Base-by-base conservation (phyloP, 495 filamentous ascomycete genomes). In the Aspergillus ostianus region DNA sequence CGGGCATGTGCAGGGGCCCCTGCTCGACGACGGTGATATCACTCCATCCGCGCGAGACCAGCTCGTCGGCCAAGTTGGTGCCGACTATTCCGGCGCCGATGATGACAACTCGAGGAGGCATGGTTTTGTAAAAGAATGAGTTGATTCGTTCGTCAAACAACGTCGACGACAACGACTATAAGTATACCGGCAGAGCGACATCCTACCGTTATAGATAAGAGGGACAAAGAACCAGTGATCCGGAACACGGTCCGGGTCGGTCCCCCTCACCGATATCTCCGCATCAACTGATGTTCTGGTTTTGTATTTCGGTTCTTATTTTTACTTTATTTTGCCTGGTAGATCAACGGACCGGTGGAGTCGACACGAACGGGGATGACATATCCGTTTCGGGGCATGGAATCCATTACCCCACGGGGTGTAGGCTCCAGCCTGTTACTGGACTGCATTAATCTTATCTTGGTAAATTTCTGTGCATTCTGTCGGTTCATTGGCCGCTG, bases 51-150 rank as follows among this genome's bases (percentile, higher is more conserved):
- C 76, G 76, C 19, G 71, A 70, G 59, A 80, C 71, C 51, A 83
- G 70, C 70, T 83, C 80, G 59, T 83, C 80, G 41, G 79, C 80
- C 26, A 83, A 56, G 56, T 83, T 83, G 51, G 76, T 73, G 49
- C 80, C 80, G 21, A 83, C 80, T 54, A 83, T 83, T 6, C 80
- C 80, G 32, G 80, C 80, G 23, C 80, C 80, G 60, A 83, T 82
- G 47, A 83, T 82, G 50, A 83, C 78, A 21, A 81, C 75, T 27
- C 70, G 36, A 4, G 36, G 36, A 2, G 36, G 10, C 36, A 41
- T 41, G 6, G 5, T 41, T 41, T 4, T 2, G 5, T 13, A 17
- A 13, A 2, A 41, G 36, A 41, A 41, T 41, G 36, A 41, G 36
- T 41, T 41, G 36, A 41, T 41, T 41, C 36, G 36, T 41, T 41